phyloP scores from a whole-genome alignment of 2,329 filamentous ascomycete genomes.

The Penicillium nordicum region DNA sequence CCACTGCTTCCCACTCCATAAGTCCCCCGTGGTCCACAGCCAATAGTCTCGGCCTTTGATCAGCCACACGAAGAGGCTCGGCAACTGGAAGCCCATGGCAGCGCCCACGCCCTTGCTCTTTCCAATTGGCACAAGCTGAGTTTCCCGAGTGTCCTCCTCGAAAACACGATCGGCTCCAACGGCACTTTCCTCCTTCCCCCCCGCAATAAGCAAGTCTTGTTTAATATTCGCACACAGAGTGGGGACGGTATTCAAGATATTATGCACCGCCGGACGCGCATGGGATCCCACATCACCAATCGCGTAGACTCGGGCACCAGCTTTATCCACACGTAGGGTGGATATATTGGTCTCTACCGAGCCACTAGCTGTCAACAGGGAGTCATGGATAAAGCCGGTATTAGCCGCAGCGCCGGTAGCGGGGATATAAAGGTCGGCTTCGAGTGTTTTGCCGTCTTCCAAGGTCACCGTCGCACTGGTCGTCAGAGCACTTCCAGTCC shows the following conservation, averaged over 20 bases:
- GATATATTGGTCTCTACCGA: slow-evolving; percentile 35
- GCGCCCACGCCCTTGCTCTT: slow-evolving; percentile 46
- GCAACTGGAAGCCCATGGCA: slow-evolving; percentile 43
- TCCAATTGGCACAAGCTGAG: slow-evolving; percentile 50
- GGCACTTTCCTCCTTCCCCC: slow-evolving; percentile 13
- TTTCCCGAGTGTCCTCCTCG: slow-evolving; percentile 45
- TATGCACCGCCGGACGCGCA: slow-evolving; percentile 44
- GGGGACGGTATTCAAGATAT: slow-evolving; percentile 42
- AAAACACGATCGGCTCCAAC: slow-evolving; percentile 32
- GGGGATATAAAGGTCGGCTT: slow-evolving; percentile 51
- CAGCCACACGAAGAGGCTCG: slow-evolving; percentile 48
- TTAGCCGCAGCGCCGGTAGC: slow-evolving; percentile 45
- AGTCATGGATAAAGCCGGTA: slow-evolving; percentile 37
- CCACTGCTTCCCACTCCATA: slow-evolving; percentile 55
- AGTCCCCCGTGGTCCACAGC: slow-evolving; percentile 47
- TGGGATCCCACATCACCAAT: slow-evolving; percentile 46
- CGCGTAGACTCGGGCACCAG: slow-evolving; percentile 44
- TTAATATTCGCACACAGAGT: slow-evolving; percentile 49
- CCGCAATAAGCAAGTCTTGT: slow-evolving; percentile 43
- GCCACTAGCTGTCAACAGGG: slow-evolving; percentile 35
- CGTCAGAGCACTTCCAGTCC: slow-evolving; percentile 22
- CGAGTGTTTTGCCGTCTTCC: slow-evolving; percentile 37
- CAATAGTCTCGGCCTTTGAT: slow-evolving; percentile 54
- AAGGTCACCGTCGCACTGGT: slow-evolving; percentile 39
- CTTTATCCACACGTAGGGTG: slow-evolving; percentile 40